Evolutionary conservation across 2,329 filamentous ascomycete genomes (phyloP).

Genomic region (Apiospora kogelbergensis): DNA sequence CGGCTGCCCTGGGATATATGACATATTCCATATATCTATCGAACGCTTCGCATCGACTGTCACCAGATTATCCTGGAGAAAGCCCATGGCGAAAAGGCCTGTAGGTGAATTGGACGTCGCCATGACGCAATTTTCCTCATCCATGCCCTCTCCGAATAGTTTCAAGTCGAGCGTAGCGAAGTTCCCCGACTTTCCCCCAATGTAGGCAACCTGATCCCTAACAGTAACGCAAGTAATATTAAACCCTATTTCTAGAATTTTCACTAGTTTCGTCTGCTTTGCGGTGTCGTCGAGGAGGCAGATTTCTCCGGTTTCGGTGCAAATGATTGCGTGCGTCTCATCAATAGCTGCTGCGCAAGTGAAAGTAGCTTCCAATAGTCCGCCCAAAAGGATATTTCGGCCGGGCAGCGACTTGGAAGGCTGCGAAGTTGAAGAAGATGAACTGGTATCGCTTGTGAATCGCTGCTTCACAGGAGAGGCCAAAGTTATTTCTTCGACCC

Average conservation of each 20-base stretch:
- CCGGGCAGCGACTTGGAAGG: slow-evolving; percentile 73
- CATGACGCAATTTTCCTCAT: slow-evolving; percentile 34
- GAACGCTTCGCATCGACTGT: slow-evolving; percentile 75
- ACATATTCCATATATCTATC: slow-evolving; percentile 65
- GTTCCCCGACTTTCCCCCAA: slow-evolving; percentile 67
- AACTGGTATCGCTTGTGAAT: slow-evolving; percentile 46
- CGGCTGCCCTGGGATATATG: slow-evolving; percentile 42
- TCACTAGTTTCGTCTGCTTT: slow-evolving; percentile 68
- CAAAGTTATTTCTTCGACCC: slow-evolving; percentile 65
- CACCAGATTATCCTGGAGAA: slow-evolving; percentile 65
- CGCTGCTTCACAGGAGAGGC: slow-evolving; percentile 65
- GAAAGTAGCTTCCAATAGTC: slow-evolving; percentile 81
- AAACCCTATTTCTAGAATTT: slow-evolving; percentile 67
- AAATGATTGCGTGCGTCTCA: slow-evolving; percentile 74
- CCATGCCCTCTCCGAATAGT: slow-evolving; percentile 42
- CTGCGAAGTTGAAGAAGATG: slow-evolving; percentile 37
- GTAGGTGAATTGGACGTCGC: slow-evolving; percentile 37
- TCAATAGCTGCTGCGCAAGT: slow-evolving; percentile 73
- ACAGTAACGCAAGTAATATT: slow-evolving; percentile 66
- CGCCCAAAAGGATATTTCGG: slow-evolving; percentile 82
- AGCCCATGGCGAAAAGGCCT: slow-evolving; percentile 67
- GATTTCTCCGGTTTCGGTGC: slow-evolving; percentile 85
- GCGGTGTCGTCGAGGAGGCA: slow-evolving; percentile 80
- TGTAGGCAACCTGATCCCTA: slow-evolving; percentile 57
- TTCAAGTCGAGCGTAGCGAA: slow-evolving; percentile 54